phyloP scores from a whole-genome alignment of 2,329 filamentous ascomycete species.

The Fusarium austroafricanum region DNA sequence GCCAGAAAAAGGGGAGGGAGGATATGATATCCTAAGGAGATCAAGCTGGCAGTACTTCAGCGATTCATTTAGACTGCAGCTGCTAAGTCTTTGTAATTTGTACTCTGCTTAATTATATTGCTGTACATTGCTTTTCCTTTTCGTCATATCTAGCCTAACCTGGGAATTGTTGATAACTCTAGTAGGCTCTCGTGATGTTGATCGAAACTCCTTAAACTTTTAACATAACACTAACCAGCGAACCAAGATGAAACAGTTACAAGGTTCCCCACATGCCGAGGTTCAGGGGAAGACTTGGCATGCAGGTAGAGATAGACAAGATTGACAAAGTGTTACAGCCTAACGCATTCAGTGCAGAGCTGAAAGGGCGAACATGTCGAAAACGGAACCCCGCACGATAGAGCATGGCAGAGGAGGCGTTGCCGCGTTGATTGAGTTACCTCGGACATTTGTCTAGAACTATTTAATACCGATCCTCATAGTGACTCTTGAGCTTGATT shows the following conservation, averaged over 20 bases:
- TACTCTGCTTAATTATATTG: not conserved
- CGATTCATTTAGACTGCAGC: not conserved
- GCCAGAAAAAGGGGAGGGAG: slow-evolving; percentile 9
- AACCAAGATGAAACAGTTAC: not conserved
- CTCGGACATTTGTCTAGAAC: slow-evolving; percentile 23
- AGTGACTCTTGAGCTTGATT: not conserved
- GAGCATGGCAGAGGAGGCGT: not conserved
- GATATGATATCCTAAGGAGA: not conserved
- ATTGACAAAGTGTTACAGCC: slow-evolving; percentile 24
- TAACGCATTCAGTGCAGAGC: not conserved
- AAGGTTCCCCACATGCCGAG: slow-evolving; percentile 28
- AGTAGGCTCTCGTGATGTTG: not conserved
- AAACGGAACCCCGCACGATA: slow-evolving; percentile 40
- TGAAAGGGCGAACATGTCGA: slow-evolving; percentile 1
- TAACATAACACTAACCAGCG: slow-evolving; percentile 1
- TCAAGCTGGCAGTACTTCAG: not conserved
- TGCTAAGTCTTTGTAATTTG: not conserved
- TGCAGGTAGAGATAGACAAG: slow-evolving; percentile 11
- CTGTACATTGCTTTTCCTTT: not conserved
- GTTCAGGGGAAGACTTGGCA: not conserved
- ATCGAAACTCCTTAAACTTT: not conserved
- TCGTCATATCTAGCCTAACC: not conserved
- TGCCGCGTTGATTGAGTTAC: slow-evolving; percentile 24
- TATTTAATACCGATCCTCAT: slow-evolving; percentile 11
- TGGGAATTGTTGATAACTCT: not conserved